phyloP scores from a whole-genome alignment of 768 basidiomycete genomes.

The Pholiota conissans region DNA sequence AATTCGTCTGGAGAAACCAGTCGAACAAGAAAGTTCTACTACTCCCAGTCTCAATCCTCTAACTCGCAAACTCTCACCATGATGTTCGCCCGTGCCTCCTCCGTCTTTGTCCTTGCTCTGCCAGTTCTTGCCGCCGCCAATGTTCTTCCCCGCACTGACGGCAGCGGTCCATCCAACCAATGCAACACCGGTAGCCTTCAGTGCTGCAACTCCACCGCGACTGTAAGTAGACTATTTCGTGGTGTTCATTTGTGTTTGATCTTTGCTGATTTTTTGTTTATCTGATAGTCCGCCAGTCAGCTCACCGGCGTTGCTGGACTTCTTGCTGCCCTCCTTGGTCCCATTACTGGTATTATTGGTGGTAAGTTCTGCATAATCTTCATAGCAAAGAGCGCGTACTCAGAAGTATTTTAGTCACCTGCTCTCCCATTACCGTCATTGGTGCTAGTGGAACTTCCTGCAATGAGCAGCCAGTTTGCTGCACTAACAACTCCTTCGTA shows the following conservation, averaged over 20 bases:
- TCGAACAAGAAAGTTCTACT: constrained; percentile 22
- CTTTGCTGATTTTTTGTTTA: not conserved
- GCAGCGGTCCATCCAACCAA: constrained; percentile 14
- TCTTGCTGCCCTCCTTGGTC: not conserved
- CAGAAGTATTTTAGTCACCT: constrained; percentile 19
- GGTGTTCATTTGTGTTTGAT: not conserved
- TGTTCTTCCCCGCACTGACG: constrained; percentile 14
- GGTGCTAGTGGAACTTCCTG: constrained; percentile 27
- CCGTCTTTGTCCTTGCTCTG: constrained; percentile 21
- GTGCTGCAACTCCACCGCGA: constrained; percentile 23
- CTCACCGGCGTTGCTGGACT: not conserved
- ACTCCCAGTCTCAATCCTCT: not conserved
- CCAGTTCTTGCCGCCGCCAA: constrained; percentile 22
- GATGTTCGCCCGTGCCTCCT: constrained; percentile 21
- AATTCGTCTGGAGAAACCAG: constrained; percentile 12
- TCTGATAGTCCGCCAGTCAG: not conserved
- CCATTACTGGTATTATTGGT: not conserved
- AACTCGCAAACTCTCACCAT: not conserved
- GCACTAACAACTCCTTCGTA: constrained; percentile 36
- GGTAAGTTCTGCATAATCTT: not conserved
- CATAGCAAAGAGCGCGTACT: not conserved
- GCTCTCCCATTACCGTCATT: constrained; percentile 28
- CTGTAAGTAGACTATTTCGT: not conserved
- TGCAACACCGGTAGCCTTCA: constrained; percentile 29
- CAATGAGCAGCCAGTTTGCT: constrained; percentile 35